A percentile compares a stretch with the other conserved stretches of the same genome.
These are phyloP conservation scores for Prototheca cutis DNA, from an alignment of 163 green algal species.

Conservation along the genomic window DNA sequence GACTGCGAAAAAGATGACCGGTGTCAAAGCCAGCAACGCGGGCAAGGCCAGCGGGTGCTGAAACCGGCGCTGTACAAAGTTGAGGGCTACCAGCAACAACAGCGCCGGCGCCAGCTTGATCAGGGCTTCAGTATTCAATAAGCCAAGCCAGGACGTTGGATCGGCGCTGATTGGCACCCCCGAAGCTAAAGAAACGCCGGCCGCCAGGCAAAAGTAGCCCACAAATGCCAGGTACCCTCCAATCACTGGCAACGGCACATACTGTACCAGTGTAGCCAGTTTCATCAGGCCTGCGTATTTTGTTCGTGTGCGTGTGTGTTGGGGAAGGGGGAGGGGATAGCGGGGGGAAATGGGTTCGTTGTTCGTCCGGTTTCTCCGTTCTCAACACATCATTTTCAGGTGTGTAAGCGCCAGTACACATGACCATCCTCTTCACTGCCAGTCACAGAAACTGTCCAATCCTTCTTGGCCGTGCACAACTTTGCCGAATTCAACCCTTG, in stretches of 20 bases:
- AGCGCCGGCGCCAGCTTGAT: constrained; percentile 50
- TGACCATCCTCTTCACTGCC: too few relatives aligned
- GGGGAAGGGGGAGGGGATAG: too few relatives aligned
- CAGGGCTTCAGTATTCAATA: constrained; percentile 28
- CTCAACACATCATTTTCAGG: too few relatives aligned
- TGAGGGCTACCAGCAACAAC: constrained; percentile 5
- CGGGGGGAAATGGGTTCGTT: too few relatives aligned
- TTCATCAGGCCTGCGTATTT: constrained; percentile 12
- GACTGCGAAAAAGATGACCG: constrained; percentile 46
- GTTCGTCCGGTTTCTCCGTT: too few relatives aligned
- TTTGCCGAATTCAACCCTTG: too few relatives aligned
- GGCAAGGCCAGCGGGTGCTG: constrained; percentile 49
- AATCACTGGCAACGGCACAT: constrained; percentile 71
- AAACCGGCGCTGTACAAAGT: constrained; percentile 6
- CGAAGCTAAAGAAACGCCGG: constrained; percentile 32
- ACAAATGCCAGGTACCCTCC: constrained; percentile 71
- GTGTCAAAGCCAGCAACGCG: constrained; percentile 37
- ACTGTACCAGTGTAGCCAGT: constrained; percentile 51
- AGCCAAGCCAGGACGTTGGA: constrained; percentile 24
- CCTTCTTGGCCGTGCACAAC: too few relatives aligned
- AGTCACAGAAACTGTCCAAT: too few relatives aligned
- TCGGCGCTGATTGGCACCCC: constrained; percentile 19
- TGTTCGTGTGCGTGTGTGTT: too few relatives aligned
- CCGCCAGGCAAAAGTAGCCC: constrained; percentile 59
- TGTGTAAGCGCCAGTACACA: too few relatives aligned